Base-by-base conservation (phyloP, 257 asterid species). In the Nicotiana otophora region DNA sequence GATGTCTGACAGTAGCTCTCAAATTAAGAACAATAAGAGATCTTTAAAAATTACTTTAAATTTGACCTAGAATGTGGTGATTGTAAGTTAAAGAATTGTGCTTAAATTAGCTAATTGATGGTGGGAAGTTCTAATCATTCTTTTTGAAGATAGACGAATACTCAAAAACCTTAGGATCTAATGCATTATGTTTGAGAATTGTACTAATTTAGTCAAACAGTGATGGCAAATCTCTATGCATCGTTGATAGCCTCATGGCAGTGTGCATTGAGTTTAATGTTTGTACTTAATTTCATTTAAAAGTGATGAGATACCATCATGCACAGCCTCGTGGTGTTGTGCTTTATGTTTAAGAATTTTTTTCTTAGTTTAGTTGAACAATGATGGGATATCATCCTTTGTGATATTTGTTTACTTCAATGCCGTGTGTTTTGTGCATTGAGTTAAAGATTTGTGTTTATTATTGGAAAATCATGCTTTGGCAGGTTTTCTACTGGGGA, bases 401-500 rank as follows among this genome's bases (percentile, higher is more conserved):
- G 63, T 48, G 46, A 75, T 51, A 75, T 14, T 75, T 51, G 42
- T 28, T 51, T 51, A 51, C 79, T 72, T 55, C 36, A 72, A n/a
- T 11, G 57, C 78, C 11, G n/a, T 72, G 61, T 46, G 61, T 23
- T 72, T 75, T 75, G 36, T 20, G 12, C 28, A 4, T 75, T 51
- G 80, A 75, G 26, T 51, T 75, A 48, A 26, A 26, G 63, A 51
- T 75, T 48, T 51, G 80, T 75, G 42, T 15, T 75, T 75, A 75
- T 15, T 75, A 58, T 8, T 75, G 39, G 79, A 53, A 33, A 19
- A 57, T 23, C 31, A 78, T 34, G 48, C 39, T 7, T 86, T 86
- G 77, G 55, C 87, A 93, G 98, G 98, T 84, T 94, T 94, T 81
- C 83, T 92, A 30, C 46, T 94, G 87, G 98, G 99, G 58, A 95